Evolutionary conservation across 2,329 filamentous ascomycete species (phyloP).

Genomic region (Ophiocordyceps camponoti-saundersi): DNA sequence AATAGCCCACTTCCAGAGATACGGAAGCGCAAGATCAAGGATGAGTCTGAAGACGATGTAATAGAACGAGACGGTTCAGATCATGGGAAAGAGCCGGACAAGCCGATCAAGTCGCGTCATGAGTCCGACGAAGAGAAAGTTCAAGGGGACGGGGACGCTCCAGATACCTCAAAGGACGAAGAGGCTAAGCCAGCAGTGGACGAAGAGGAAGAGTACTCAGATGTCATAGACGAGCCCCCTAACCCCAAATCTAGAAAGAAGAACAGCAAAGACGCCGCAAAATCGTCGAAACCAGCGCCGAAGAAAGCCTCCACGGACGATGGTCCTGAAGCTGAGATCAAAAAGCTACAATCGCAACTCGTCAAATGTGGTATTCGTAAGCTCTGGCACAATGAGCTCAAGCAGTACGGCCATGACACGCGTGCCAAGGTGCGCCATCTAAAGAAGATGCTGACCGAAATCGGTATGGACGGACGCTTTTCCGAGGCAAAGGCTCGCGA

Average conservation of each 20-base stretch:
- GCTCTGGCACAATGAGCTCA: conserved; percentile 76
- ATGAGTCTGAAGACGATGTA: conserved; percentile 3
- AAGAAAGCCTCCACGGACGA: conserved; percentile 22
- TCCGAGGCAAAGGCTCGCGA: conserved; percentile 68
- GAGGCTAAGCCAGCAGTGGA: conserved; percentile 8
- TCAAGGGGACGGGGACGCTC: conserved; percentile 6
- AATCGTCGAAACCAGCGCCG: conserved; percentile 10
- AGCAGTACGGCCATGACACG: conserved; percentile 49
- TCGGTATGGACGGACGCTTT: conserved; percentile 79
- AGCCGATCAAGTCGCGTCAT: background rate
- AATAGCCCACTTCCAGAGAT: background rate
- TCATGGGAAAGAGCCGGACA: background rate
- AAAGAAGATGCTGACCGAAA: conserved; percentile 58
- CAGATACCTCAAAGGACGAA: conserved; percentile 5
- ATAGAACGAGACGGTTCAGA: conserved; percentile 4
- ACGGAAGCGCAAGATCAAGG: conserved; percentile 4
- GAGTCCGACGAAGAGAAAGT: conserved; percentile 2
- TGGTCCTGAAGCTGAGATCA: conserved; percentile 64
- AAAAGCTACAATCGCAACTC: conserved; percentile 72
- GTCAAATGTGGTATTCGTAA: conserved; percentile 85
- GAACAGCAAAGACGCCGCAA: conserved; percentile 15
- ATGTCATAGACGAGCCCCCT: conserved; percentile 56
- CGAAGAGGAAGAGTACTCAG: conserved; percentile 22
- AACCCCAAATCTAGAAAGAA: conserved; percentile 41
- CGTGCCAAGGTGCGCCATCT: conserved; percentile 74